These are phyloP conservation scores for Boletus sp. DNA, from an alignment of 768 basidiomycete species.

Conservation along the genomic window DNA sequence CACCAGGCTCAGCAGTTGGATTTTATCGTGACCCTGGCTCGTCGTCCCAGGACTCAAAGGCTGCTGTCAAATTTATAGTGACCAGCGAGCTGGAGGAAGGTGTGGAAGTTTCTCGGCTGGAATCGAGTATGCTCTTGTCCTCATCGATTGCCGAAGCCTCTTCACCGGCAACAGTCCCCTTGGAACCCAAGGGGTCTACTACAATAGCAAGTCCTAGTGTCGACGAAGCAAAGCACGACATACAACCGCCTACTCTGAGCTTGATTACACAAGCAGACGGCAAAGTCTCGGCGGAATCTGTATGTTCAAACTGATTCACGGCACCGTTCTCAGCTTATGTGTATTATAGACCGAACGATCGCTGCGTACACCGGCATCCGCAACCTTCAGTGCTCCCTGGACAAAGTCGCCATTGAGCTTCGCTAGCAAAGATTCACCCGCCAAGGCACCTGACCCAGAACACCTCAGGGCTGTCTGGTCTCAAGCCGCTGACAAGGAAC, in stretches of 20 bases:
- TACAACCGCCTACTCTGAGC: conserved; percentile 17
- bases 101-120: conserved; percentile 3
- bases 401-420: conserved; percentile 50
- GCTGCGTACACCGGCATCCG: conserved; percentile 46
- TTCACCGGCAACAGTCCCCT: conserved; percentile 7
- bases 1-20: conserved; percentile 67
- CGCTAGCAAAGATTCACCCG: conserved; percentile 64
- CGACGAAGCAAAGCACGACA: conserved; percentile 7
- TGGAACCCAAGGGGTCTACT: conserved; percentile 7
- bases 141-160: conserved; percentile 16
- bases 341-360: conserved; percentile 40
- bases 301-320: conserved; percentile 32
- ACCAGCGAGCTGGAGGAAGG: conserved; percentile 66
- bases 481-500: conserved; percentile 70
- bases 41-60: conserved; percentile 45
- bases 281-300: conserved; percentile 55
- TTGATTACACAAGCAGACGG: conserved; percentile 39
- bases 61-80: conserved; percentile 72
- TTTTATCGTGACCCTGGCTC: conserved; percentile 68
- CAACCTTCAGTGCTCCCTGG: conserved; percentile 46
- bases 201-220: conserved; percentile 7
- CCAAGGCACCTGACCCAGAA: conserved; percentile 75
- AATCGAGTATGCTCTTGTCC: conserved; percentile 26
- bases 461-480: conserved; percentile 86
- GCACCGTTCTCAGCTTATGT: conserved; percentile 11